phyloP scores from a whole-genome alignment of 345 rosid species.

The Hevea brasiliensis region DNA sequence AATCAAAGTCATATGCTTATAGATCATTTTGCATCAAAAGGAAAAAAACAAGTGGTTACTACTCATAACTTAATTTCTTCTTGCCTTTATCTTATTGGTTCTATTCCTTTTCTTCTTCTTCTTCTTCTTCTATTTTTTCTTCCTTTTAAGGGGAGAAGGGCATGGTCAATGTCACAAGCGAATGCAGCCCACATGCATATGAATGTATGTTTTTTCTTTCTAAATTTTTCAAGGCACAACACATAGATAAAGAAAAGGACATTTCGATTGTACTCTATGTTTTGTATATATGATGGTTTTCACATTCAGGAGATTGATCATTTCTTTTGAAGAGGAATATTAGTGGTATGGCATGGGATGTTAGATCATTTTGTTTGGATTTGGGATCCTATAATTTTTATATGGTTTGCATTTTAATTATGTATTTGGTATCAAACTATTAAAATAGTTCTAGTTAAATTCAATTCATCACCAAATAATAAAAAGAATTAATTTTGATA shows the following conservation, averaged over 20 bases:
- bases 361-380: neutral
- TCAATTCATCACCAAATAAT: too few species aligned
- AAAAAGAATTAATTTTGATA: too few species aligned
- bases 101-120: too few species aligned
- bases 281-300: neutral
- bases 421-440: too few species aligned
- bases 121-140: too few species aligned
- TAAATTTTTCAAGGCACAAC: slow-evolving; percentile 6
- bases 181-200: slow-evolving; percentile 18
- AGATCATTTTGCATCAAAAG: neutral
- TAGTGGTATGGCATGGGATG: too few species aligned
- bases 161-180: neutral
- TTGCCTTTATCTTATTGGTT: neutral
- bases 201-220: slow-evolving; percentile 1
- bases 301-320: neutral
- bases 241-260: neutral
- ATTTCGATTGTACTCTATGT: neutral
- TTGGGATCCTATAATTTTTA: neutral
- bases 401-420: too few species aligned
- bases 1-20: neutral
- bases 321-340: too few species aligned
- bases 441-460: too few species aligned
- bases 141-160: neutral
- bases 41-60: neutral
- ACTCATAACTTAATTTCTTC: neutral